Evolutionary conservation across 257 asterid species (phyloP), one percentile per base, ranked within the genome.

Genomic region (Solanum ossicruentum): DNA sequence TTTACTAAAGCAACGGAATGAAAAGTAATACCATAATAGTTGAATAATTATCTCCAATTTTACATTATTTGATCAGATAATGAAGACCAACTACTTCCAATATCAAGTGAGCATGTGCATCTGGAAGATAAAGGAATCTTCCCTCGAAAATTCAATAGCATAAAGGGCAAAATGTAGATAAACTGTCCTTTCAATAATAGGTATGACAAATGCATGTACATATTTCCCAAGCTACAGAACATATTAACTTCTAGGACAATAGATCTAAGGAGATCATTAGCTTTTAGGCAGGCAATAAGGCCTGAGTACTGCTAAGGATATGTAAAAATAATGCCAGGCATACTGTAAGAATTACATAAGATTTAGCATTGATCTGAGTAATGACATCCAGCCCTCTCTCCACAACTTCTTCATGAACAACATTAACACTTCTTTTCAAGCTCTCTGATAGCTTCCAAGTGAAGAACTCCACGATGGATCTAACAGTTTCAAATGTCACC

Each of bases 401-500:
- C 43, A 90, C 86, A 86, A 90, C 94, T 87, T 95, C 94, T 75
- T 91, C 92, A 49, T 86, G 94, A 85, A 91, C 95, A 45, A 90
- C 90, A 70, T 92, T 88, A 90, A 91, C 56, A 77, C 95, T 91
- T 79, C 91, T 90, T 85, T 90, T 94, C 90, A 94, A 79, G 51
- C 88, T 92, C 84, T 97, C 97, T 0, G 85, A 87, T 66, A 89
- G 79, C 90, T 94, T 97, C 94, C 90, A 86, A 89, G 89, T 63
- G 90, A 92, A 67, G 71, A 94, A 90, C 88, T 93, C 95, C 41
- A 92, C 88, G 0, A 94, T 87, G 6, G 99, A 94, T 86, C 96
- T 89, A 58, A 97, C 93, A 0, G 98, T 92, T 71, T 94, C 99
- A 83, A 92, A 94, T 71, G 98, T 94, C 86, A 97, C 99, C 91